Conservation (phyloP, 2,329 filamentous ascomycete genomes). For the Verticillium alfalfae region DNA sequence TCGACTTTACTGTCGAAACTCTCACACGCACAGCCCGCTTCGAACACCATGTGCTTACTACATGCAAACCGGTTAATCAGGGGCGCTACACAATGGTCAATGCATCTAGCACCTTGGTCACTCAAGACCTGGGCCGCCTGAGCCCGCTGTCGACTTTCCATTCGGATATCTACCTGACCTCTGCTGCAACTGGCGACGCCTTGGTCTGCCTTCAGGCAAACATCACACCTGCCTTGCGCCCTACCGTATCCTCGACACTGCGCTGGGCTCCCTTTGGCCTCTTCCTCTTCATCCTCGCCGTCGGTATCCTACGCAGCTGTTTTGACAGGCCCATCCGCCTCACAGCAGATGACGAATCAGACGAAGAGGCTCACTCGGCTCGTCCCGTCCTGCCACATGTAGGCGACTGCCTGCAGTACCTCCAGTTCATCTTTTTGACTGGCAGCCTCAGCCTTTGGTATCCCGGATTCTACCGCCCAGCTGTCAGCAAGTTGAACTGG, state of each 20-base stretch:
- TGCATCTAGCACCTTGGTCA: background rate
- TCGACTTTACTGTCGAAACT: background rate
- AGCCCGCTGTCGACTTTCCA: conserved; percentile 11
- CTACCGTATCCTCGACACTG: conserved; percentile 4
- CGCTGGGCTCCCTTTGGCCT: conserved; percentile 10
- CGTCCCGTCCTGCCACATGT: conserved; percentile 13
- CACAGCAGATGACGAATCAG: conserved; percentile 1
- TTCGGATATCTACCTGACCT: conserved; percentile 5
- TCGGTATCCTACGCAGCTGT: conserved; percentile 1
- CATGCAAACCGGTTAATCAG: background rate
- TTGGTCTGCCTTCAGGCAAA: conserved; percentile 10
- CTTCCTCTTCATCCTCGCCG: conserved; percentile 12
- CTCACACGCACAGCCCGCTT: background rate
- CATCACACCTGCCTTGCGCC: conserved; percentile 10
- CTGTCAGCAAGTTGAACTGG: conserved; percentile 62
- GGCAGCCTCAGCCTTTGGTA: conserved; percentile 66
- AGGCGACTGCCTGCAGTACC: conserved; percentile 62
- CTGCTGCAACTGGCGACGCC: background rate
- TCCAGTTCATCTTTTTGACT: conserved; percentile 69
- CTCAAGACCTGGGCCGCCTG: conserved; percentile 6
- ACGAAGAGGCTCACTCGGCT: background rate
- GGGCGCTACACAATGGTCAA: background rate
- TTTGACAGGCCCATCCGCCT: background rate
- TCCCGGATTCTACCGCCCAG: conserved; percentile 69
- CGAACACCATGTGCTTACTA: background rate